phyloP scores from a whole-genome alignment of 768 basidiomycete species.

The Exsudoporus frostii region DNA sequence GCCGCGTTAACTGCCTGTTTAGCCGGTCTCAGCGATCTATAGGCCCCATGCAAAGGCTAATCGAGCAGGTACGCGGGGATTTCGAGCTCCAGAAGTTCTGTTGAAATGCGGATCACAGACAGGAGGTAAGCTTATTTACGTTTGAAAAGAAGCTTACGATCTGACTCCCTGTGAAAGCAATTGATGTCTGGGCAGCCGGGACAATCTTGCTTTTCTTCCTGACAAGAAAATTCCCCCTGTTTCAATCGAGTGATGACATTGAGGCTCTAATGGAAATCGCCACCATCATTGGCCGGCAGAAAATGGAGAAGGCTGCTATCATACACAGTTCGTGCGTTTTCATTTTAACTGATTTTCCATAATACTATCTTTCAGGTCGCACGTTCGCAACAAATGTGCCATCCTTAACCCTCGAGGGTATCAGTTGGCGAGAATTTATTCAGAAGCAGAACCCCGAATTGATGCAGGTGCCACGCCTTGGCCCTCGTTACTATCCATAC shows the following conservation, averaged over 20 bases:
- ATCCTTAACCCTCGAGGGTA: slow-evolving; percentile 61
- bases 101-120: slow-evolving; percentile 92
- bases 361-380: slow-evolving; percentile 55
- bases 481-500: slow-evolving; percentile 57
- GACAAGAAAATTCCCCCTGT: slow-evolving; percentile 87
- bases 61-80: slow-evolving; percentile 94
- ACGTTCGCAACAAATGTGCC: slow-evolving; percentile 91
- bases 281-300: slow-evolving; percentile 73
- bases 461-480: slow-evolving; percentile 47
- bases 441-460: slow-evolving; percentile 73
- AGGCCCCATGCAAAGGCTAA: slow-evolving; percentile 90
- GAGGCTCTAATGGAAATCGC: slow-evolving; percentile 97
- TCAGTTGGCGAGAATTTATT: slow-evolving; percentile 72
- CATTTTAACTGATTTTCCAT: neutral
- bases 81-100: slow-evolving; percentile 94
- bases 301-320: slow-evolving; percentile 82
- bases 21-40: neutral
- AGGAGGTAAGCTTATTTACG: slow-evolving; percentile 59
- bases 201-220: slow-evolving; percentile 92
- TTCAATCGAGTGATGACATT: slow-evolving; percentile 90
- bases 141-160: neutral
- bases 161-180: slow-evolving; percentile 50
- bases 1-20: neutral
- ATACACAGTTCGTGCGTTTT: slow-evolving; percentile 70
- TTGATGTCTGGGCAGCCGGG: slow-evolving; percentile 96